Conservation (phyloP, 345 rosid genomes). For the Toxicodendron radicans region DNA sequence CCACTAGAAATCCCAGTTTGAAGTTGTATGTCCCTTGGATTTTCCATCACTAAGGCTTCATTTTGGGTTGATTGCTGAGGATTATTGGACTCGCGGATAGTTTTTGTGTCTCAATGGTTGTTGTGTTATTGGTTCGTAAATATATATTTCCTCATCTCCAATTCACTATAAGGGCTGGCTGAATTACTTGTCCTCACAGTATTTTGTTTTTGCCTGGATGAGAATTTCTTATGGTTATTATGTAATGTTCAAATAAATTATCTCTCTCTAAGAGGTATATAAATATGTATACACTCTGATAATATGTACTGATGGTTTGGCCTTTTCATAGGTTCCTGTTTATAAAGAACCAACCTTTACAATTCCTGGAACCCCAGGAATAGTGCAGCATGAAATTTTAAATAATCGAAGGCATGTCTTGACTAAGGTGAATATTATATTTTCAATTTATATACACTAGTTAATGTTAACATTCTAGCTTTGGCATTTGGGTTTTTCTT, state of each 20-base stretch:
- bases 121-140: background rate
- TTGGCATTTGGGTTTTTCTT: conserved; percentile 7
- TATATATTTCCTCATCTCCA: background rate
- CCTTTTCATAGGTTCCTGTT: conserved; percentile 67
- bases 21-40: background rate
- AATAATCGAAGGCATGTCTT: conserved; percentile 94
- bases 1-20: conserved; percentile 1
- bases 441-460: conserved; percentile 12
- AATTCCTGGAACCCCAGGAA: conserved; percentile 84
- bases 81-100: background rate
- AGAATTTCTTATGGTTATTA: background rate
- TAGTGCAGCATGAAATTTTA: conserved; percentile 93
- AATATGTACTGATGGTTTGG: background rate
- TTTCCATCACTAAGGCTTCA: background rate
- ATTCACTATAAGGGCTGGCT: background rate
- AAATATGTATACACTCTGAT: background rate
- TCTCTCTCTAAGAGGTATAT: no score
- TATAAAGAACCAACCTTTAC: conserved; percentile 72
- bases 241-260: background rate
- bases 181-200: no score
- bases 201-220: background rate
- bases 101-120: background rate
- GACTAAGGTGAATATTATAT: conserved; percentile 66
- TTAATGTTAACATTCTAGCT: conserved; percentile 10
- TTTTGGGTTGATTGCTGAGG: background rate